Base-by-base conservation (phyloP, 208 protist species). In the Crithidia acanthocephali region DNA sequence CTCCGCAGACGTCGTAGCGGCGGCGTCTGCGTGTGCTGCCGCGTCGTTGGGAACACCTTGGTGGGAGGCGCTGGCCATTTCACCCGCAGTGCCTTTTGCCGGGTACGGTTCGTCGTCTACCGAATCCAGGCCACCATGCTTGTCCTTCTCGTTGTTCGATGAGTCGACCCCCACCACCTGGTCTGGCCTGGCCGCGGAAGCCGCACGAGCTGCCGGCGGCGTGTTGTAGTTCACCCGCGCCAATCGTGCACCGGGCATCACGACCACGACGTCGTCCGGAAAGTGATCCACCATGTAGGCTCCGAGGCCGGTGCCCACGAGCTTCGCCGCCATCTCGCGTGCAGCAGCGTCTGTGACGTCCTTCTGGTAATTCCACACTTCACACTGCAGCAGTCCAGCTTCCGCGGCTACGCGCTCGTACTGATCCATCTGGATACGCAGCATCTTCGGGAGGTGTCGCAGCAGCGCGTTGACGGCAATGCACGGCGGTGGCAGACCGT, bases 241-340 rank as follows among this genome's bases (percentile, higher is more conserved):
- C 25, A 71, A 16, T 0, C 65, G 53, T 28, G 32, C 53, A 30
- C 53, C 42, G 2, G 65, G 65, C 65, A 61, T 62, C 13, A 62
- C 22, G 2, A 71, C 40, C 35, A 57, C 20, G 4, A 71, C 2
- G 13, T 71, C 65, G 1, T 51, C 33, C 18, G 65, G 65, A 28
- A 71, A 71, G 65, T 62, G 65, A 45, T 59, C 55, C 8, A 32
- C 42, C 0, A 71, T 1, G 27, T 45, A 71, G 1, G 55, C 65
- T 6, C 42, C 25, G 2, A 71, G 3, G 15, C 65, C 51, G 15
- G n/a, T 23, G 5, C 6, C 2, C 48, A 58, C 9, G 23, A 68
- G 15, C 22, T 15, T 3, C 2, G 30, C n/a, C 44, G 30, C 30
- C 22, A 18, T 16, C 4, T 30, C 18, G 20, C 23, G 35, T 44